Evolutionary conservation across 352 stramenopile genomes (phyloP).

Genomic region (Thraustochytrium striatum): DNA sequence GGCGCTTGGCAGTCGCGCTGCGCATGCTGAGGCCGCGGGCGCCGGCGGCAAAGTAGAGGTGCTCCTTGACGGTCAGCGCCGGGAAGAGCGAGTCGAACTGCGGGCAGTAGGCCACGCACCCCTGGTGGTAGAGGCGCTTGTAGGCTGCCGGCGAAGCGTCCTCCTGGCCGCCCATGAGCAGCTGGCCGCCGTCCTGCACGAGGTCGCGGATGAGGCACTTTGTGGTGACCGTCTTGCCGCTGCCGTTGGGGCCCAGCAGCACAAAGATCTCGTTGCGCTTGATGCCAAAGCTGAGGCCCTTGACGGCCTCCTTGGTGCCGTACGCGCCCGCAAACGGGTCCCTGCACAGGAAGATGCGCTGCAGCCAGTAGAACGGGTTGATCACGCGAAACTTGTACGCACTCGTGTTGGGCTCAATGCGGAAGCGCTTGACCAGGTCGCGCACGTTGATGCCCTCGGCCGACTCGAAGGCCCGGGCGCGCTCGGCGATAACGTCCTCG

Average conservation of each 20-base stretch:
- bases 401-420: background rate
- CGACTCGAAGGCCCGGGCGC: background rate
- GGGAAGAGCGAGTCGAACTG: slow-evolving; percentile 57
- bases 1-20: slow-evolving; percentile 48
- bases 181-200: slow-evolving; percentile 50
- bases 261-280: slow-evolving; percentile 52
- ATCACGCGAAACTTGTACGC: slow-evolving; percentile 8
- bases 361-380: background rate
- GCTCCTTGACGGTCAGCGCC: background rate
- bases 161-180: slow-evolving; percentile 60
- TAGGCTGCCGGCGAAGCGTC: slow-evolving; percentile 65
- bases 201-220: slow-evolving; percentile 53
- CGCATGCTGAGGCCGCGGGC: background rate
- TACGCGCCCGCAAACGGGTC: slow-evolving; percentile 15
- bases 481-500: slow-evolving; percentile 10
- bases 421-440: slow-evolving; percentile 40
- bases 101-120: slow-evolving; percentile 74
- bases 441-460: background rate
- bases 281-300: slow-evolving; percentile 26
- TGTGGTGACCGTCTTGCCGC: slow-evolving; percentile 56
- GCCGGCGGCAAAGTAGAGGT: background rate
- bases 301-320: slow-evolving; percentile 39
- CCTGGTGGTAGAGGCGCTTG: slow-evolving; percentile 62
- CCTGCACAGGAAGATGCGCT: background rate
- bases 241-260: slow-evolving; percentile 57